Conservation (phyloP, 78 protist genomes). For the Dictyostelium purpureum region DNA sequence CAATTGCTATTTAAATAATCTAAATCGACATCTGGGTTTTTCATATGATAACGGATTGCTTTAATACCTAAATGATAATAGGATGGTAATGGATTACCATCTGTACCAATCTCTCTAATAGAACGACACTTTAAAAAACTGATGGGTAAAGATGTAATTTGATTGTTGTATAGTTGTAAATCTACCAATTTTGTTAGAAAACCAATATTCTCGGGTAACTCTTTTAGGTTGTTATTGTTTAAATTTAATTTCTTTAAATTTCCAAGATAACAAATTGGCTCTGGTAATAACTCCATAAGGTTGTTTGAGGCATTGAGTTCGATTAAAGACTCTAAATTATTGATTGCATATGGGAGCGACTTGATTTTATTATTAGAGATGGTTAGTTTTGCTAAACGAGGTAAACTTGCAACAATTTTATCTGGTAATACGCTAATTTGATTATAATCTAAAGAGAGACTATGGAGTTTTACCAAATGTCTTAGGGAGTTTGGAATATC, state of each 20-base stretch:
- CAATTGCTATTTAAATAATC: background rate
- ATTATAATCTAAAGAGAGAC: constrained; percentile 49
- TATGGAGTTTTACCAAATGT: constrained; percentile 34
- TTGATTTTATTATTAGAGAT: constrained; percentile 30
- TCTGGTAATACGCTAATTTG: constrained; percentile 2
- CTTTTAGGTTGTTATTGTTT: constrained; percentile 40
- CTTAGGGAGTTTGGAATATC: background rate
- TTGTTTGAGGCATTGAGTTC: constrained; percentile 49
- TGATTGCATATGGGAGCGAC: constrained; percentile 20
- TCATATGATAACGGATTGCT: constrained; percentile 65
- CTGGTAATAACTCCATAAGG: constrained; percentile 27
- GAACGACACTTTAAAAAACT: constrained; percentile 61
- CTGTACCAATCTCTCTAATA: constrained; percentile 44
- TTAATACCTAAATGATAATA: constrained; percentile 51
- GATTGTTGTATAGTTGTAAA: constrained; percentile 58
- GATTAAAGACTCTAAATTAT: constrained; percentile 14
- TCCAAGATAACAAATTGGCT: constrained; percentile 18
- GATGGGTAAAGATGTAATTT: constrained; percentile 32
- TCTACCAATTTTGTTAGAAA: constrained; percentile 28
- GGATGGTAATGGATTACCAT: constrained; percentile 70
- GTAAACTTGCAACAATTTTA: background rate
- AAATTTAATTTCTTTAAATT: constrained; percentile 48
- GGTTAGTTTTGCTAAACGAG: constrained; percentile 61
- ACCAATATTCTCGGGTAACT: constrained; percentile 48
- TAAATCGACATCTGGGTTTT: constrained; percentile 39